Conservation (phyloP, 225 moss, liverwort and hornwort species). For the Pleurozium schreberi region DNA sequence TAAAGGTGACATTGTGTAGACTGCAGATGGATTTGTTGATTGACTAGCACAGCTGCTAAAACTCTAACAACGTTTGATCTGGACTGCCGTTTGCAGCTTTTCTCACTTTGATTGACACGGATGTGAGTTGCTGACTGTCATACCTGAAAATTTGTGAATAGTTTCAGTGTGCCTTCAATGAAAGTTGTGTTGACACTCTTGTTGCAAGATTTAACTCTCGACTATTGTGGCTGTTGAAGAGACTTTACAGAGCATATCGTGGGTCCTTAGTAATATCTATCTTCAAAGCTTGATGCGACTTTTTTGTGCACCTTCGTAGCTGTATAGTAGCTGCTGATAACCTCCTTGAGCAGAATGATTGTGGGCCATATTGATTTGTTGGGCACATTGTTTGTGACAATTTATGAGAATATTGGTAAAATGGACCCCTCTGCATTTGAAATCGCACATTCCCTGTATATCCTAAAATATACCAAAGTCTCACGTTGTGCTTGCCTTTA, state of each 20-base stretch:
- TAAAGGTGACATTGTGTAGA: not conserved
- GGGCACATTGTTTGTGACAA: no score
- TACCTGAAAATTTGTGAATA: not conserved
- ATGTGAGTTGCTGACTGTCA: not conserved
- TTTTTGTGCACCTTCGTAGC: no score
- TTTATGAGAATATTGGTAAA: no score
- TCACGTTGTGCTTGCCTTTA: no score
- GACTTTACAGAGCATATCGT: not conserved
- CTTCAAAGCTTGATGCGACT: not conserved
- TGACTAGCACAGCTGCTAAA: not conserved
- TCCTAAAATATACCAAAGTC: no score
- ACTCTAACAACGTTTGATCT: not conserved
- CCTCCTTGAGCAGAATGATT: no score
- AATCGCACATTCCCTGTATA: no score
- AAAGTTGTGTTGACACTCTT: not conserved
- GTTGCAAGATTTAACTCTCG: not conserved
- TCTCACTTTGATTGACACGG: not conserved
- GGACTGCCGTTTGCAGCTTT: not conserved
- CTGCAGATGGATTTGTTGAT: not conserved
- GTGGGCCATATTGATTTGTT: no score
- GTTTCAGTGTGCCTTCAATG: not conserved
- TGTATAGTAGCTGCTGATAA: no score
- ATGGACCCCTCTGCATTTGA: no score
- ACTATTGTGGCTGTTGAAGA: not conserved
- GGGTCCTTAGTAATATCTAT: not conserved